Evolutionary conservation across 2,329 filamentous ascomycete genomes (phyloP), one percentile per base, ranked within the genome.

Genomic region (Pestalotiopsis sp.): DNA sequence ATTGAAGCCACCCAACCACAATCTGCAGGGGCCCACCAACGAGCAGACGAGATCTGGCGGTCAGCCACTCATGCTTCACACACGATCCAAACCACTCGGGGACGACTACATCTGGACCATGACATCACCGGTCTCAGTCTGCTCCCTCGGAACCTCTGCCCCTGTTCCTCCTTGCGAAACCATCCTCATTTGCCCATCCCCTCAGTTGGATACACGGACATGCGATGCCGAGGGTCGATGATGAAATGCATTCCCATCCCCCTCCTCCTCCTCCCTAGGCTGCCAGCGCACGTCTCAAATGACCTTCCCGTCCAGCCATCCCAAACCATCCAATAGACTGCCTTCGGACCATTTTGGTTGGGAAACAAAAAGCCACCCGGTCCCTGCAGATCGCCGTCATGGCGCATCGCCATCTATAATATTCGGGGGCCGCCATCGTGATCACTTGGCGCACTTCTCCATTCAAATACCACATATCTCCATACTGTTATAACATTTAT

Each of bases 61-160:
- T 62, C 59, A 62, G 59, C 17, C 45, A 17, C 17, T 20, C 20
- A 52, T 49, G 4, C 45, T 49, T 49, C 45, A 49, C n/a, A n/a
- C 27, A 27, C 27, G 27, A 27, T 27, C 27, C 27, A 27, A 23
- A 52, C 45, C 45, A 52, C 13, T n/a, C 45, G 20, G 45, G 45
- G 13, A 20, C 45, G 2, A 17, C 20, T 59, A 9, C 23, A 36
- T 62, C 31, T 17, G 13, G 31, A 20, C 59, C 36, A 62, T 62
- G 59, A 62, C 59, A 62, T 62, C 59, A 62, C 27, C 9, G 31
- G 59, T 62, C 25, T 62, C 59, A 62, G 27, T 36, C 20, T 27
- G 11, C 57, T 39, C 20, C 36, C 36, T 14, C 7, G 17, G 17
- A 52, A 39, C 38, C 25, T 36, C 59, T 31, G 27, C 59, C 36